A percentile compares a stretch with the other conserved stretches of the same genome.
Evolutionary conservation across 1,284 basidiomycete species (phyloP).

Genomic region (Melampsora americana): DNA sequence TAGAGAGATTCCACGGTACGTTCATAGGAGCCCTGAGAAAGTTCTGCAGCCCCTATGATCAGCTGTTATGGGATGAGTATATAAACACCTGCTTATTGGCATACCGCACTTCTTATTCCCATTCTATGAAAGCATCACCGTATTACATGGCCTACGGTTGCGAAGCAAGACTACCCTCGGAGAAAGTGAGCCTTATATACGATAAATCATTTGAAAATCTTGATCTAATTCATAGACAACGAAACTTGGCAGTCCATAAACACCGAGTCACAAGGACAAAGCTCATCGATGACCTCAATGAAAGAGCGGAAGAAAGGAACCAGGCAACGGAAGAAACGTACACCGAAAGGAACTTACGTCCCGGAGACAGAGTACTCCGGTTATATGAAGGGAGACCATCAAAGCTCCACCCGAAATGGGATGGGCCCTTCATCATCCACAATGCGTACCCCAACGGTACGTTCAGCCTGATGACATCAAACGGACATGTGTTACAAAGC

Average conservation of each 20-base stretch:
- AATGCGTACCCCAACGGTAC: conserved; percentile 3
- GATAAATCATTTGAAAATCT: not conserved
- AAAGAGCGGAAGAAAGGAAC: not conserved
- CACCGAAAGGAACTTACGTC: no score
- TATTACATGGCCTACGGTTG: conserved; percentile 18
- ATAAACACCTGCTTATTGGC: conserved; percentile 13
- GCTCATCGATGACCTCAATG: not conserved
- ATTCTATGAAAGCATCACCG: not conserved
- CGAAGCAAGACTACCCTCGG: not conserved
- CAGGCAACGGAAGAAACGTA: not conserved
- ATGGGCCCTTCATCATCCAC: conserved; percentile 3
- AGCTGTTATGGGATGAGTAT: conserved; percentile 10
- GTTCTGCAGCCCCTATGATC: conserved; percentile 9
- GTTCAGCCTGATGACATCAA: not conserved
- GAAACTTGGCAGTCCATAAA: not conserved
- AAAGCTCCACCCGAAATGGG: conserved; percentile 17
- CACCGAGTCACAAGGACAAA: not conserved
- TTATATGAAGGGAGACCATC: not conserved
- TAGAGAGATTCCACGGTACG: conserved; percentile 27
- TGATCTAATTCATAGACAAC: not conserved
- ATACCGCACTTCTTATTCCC: not conserved
- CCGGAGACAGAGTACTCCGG: not conserved
- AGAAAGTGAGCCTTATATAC: no score
- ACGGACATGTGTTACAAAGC: not conserved
- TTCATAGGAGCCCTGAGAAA: not conserved